Conservation (phyloP, 2,329 filamentous ascomycete species). For the Arthrobotrys iridis region DNA sequence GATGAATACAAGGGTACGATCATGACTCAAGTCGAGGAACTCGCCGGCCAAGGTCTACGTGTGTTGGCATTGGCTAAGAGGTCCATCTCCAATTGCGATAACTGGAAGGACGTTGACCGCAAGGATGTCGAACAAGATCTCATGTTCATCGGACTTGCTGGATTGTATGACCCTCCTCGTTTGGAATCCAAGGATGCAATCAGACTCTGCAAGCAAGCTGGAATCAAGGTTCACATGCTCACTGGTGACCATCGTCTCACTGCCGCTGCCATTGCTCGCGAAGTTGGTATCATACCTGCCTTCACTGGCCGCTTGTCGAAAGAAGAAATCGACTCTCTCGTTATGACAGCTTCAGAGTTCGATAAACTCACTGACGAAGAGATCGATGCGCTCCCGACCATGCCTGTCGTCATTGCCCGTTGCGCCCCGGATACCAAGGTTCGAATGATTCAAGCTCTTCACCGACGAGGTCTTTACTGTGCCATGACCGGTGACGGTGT, state of each 20-base stretch:
- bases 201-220: conserved; percentile 74
- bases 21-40: conserved; percentile 74
- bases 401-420: conserved; percentile 81
- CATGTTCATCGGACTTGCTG: conserved; percentile 80
- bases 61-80: conserved; percentile 71
- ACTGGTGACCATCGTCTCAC: conserved; percentile 77
- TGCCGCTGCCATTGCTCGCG: conserved; percentile 78
- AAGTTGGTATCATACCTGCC: conserved; percentile 71
- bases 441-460: conserved; percentile 87
- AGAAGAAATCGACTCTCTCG: conserved; percentile 73
- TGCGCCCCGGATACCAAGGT: conserved; percentile 88
- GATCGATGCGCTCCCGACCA: conserved; percentile 77
- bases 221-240: conserved; percentile 83
- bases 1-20: conserved; percentile 65
- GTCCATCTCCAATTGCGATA: conserved; percentile 58
- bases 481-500: conserved; percentile 92
- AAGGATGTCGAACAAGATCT: conserved; percentile 73
- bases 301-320: conserved; percentile 68
- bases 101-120: conserved; percentile 66
- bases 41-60: conserved; percentile 74
- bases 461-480: conserved; percentile 78
- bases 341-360: conserved; percentile 80
- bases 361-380: conserved; percentile 79
- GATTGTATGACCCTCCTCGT: conserved; percentile 86
- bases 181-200: conserved; percentile 80